Evolutionary conservation across 2,329 filamentous ascomycete species (phyloP), one percentile per base, ranked within the genome.

Genomic region (Venturia pyrina): DNA sequence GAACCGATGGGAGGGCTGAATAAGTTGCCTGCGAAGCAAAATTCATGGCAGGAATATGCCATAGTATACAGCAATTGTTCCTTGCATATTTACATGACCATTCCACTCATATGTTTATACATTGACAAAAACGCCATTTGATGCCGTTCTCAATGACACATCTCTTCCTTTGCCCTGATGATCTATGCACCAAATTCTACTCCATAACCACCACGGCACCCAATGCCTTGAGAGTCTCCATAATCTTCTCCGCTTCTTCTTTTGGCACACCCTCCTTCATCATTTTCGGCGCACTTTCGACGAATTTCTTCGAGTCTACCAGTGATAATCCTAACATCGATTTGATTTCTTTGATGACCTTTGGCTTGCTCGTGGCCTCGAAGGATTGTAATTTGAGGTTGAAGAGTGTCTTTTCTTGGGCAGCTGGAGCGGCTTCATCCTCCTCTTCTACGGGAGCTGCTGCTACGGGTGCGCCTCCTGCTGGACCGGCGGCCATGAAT

Each of bases 311-410:
- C 81, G 91, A 96, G 80, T 99, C 95, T 72, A 99, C 96, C 82
- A 99, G 85, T 77, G 90, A 96, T 75, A 99, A 81, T 56, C 95
- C 95, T 68, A 99, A 83, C 86, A 99, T 84, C 74, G 87, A 88
- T 87, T 99, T 99, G 82, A 99, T 85, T 83, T 99, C 95, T 86
- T 99, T 99, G 85, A 99, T 99, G 73, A 99, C 83, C 89, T 99
- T 99, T 73, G 96, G 92, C 84, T 99, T 99, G 70, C 93, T 82
- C 63, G 80, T 84, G 37, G 92, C 84, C 64, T 99, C 96, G 77
- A 98, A 96, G 44, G 89, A 89, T 78, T 90, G 85, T 69, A 99
- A 87, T 83, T 97, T 98, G 70, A 99, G 80, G 77, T 89, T 96
- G 85, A 99, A 99, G 68, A 99, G 85, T 4, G 93, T 98, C 86